Conservation (phyloP, 164 flowering plant species). For the Magnolia kwangsiensis region DNA sequence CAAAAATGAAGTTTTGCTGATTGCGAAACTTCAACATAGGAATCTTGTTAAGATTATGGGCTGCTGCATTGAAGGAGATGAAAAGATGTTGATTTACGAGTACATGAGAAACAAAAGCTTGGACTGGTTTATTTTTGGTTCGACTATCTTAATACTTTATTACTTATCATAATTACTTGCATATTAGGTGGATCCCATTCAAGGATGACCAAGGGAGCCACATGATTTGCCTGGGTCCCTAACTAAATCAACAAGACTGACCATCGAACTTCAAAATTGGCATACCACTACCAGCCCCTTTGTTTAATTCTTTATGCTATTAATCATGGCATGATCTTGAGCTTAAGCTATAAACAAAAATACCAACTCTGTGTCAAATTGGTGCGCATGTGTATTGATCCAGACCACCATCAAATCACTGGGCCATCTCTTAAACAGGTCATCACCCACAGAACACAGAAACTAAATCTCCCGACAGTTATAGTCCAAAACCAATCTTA, state of each 20-base stretch:
- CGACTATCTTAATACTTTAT: not conserved
- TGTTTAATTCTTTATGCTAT: not conserved
- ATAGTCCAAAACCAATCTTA: not conserved
- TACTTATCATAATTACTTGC: constrained; percentile 26
- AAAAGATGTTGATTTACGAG: constrained; percentile 11
- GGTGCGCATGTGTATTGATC: not conserved
- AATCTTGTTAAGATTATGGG: constrained; percentile 14
- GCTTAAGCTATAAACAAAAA: not conserved
- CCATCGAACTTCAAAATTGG: not conserved
- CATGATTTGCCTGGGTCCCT: constrained; percentile 22
- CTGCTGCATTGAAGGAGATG: constrained; percentile 5
- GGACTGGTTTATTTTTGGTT: constrained; percentile 5
- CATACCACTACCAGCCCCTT: not conserved
- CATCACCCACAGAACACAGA: not conserved
- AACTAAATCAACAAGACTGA: not conserved
- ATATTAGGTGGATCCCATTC: constrained; percentile 34
- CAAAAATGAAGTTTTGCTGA: constrained; percentile 29
- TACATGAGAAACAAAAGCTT: constrained; percentile 27
- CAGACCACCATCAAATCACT: not conserved
- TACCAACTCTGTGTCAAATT: no score
- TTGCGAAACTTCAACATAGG: constrained; percentile 14
- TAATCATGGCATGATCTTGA: not conserved
- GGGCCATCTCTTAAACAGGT: not conserved
- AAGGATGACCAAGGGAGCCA: constrained; percentile 20
- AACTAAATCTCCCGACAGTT: not conserved